A percentile compares a stretch with the other conserved stretches of the same genome.
phyloP scores from a whole-genome alignment of 441 rosid species.

The Bocquillonia castaneifolia region DNA sequence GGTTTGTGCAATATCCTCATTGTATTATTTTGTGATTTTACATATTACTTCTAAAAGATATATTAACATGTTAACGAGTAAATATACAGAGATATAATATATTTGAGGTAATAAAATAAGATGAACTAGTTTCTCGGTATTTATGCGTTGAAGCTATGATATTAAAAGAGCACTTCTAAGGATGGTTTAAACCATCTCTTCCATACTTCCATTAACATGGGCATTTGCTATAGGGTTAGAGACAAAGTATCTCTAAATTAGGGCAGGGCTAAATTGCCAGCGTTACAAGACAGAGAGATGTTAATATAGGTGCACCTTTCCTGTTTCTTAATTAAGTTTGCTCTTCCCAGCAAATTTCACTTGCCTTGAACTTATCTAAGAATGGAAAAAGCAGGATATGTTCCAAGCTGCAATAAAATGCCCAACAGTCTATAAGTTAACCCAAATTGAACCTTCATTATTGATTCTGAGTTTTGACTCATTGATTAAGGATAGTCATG shows the following conservation, averaged over 20 bases:
- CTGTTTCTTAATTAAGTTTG: not conserved
- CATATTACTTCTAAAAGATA: no score
- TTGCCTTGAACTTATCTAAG: not conserved
- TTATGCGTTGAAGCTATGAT: not conserved
- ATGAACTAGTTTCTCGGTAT: not conserved
- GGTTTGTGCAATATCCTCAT: not conserved
- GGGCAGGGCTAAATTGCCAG: not conserved
- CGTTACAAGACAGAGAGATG: not conserved
- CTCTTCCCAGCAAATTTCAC: not conserved
- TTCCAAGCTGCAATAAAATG: not conserved
- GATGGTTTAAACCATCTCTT: not conserved
- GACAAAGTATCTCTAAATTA: not conserved
- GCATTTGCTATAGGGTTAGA: not conserved
- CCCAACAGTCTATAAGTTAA: not conserved
- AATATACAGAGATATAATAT: not conserved
- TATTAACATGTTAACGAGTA: not conserved
- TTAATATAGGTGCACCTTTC: not conserved
- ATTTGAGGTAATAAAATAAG: not conserved
- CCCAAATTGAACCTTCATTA: not conserved
- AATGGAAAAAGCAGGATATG: not conserved
- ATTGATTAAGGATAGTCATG: not conserved
- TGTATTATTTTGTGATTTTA: not conserved
- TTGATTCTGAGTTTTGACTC: not conserved
- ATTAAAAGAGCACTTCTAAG: not conserved
- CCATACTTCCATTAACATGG: not conserved